Base-by-base conservation (phyloP, 768 basidiomycete genomes). In the Austroboletus festivus region DNA sequence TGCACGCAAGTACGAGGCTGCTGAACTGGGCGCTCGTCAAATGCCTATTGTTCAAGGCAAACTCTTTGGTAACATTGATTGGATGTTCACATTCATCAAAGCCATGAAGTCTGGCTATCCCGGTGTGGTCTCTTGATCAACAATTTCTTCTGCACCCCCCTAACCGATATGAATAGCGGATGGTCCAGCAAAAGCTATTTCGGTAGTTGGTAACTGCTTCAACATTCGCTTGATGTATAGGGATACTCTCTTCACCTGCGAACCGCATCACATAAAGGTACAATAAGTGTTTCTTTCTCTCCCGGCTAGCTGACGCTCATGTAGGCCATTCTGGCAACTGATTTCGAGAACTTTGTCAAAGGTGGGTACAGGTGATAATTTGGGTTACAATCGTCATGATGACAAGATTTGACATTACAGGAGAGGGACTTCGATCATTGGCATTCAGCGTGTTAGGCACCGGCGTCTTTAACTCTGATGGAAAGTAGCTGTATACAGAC, bases 391-490 rank as follows among this genome's bases (percentile, higher is more conserved):
- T 11, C 16, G 3, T 37, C 15, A 23, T 11, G 8, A 31, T 23
- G 2, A 8, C 38, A n/a, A 46, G 22, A 55, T 20, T 11, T 5
- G n/a, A n/a, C 20, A 13, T 38, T 19, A 7, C 35, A 51, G 52
- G 56, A 19, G 12, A 71, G 47, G 64, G 64, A n/a, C 76, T 82
- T 42, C 72, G 67, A 39, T 52, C 64, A 19, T 68, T 68, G 15
- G 72, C 78, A 71, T 62, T 64, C 4, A 70, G 73, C 2, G 71
- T 85, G 11, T 64, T 85, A 15, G 85, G 85, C 0, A 73, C 73
- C 11, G 85, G 85, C 0, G 80, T 86, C 4, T 86, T 86, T 61
- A 85, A 86, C 53, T 79, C 81, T 13, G 82, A 85, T 46, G 83
- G 83, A 76, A 54, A 49, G 70, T 46, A 24, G 35, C 47, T 22